phyloP scores from a whole-genome alignment of 768 basidiomycete genomes.

The Albatrellus ellisii region DNA sequence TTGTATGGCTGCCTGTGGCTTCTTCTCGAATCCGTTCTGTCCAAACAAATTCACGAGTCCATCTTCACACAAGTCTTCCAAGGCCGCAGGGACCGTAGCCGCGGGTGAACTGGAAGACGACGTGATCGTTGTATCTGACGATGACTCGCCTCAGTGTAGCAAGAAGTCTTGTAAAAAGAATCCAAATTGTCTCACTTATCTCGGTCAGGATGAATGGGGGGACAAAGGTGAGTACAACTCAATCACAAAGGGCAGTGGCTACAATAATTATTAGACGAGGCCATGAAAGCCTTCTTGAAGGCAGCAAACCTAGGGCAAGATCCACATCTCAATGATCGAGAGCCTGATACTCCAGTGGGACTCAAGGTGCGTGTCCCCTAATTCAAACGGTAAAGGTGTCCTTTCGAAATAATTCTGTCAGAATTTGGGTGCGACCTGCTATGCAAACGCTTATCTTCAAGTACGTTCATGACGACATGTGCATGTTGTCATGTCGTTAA shows the following conservation, averaged over 20 bases:
- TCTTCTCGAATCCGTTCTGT: slow-evolving; percentile 45
- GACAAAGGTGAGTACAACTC: slow-evolving; percentile 38
- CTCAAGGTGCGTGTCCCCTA: slow-evolving; percentile 40
- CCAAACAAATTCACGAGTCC: slow-evolving; percentile 47
- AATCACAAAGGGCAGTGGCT: slow-evolving; percentile 5
- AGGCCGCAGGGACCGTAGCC: slow-evolving; percentile 13
- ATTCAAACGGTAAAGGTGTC: slow-evolving; percentile 1
- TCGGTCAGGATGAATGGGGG: slow-evolving; percentile 79
- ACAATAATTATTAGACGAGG: slow-evolving; percentile 3
- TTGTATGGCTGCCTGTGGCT: slow-evolving; percentile 51
- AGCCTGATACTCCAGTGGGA: slow-evolving; percentile 43
- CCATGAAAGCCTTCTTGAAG: slow-evolving; percentile 18
- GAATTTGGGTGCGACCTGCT: slow-evolving; percentile 97
- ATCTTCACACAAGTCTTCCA: too few species aligned
- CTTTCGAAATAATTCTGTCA: slow-evolving; percentile 18
- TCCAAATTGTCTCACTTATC: slow-evolving; percentile 77
- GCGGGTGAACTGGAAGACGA: slow-evolving; percentile 43
- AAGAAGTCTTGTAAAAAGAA: slow-evolving; percentile 61
- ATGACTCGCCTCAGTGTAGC: slow-evolving; percentile 41
- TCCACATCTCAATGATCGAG: slow-evolving; percentile 6
- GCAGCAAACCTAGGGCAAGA: slow-evolving; percentile 8
- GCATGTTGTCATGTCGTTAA: not conserved
- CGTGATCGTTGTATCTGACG: slow-evolving; percentile 59
- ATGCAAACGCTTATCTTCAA: slow-evolving; percentile 91
- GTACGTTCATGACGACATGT: slow-evolving; percentile 22